Conservation (phyloP, 2,329 filamentous ascomycete species). For the Aspergillus floridensis region DNA sequence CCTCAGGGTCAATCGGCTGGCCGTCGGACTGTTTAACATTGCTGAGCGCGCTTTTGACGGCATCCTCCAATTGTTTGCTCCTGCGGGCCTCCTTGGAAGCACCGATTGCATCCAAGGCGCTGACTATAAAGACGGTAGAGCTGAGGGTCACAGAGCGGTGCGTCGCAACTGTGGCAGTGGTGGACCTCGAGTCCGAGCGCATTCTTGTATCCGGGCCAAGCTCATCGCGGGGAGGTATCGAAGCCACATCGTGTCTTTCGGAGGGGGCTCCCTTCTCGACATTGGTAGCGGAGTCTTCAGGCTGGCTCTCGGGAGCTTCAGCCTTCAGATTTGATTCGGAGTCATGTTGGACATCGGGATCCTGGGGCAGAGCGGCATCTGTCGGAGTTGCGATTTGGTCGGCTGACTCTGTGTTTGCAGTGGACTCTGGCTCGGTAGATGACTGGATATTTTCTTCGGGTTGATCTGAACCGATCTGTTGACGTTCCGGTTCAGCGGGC, state of each 20-base stretch:
- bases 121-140: slow-evolving; percentile 94
- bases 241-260: slow-evolving; percentile 17
- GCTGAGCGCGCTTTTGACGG: slow-evolving; percentile 74
- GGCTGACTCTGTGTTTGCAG: slow-evolving; percentile 21
- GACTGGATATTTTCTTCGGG: slow-evolving; percentile 9
- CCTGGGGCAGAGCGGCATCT: slow-evolving; percentile 25
- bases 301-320: slow-evolving; percentile 9
- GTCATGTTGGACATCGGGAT: slow-evolving; percentile 19
- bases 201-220: slow-evolving; percentile 36
- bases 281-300: slow-evolving; percentile 15
- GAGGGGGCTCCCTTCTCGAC: slow-evolving; percentile 14
- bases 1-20: slow-evolving; percentile 79
- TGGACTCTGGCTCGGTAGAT: slow-evolving; percentile 11
- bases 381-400: slow-evolving; percentile 27
- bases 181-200: slow-evolving; percentile 62
- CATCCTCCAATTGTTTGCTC: slow-evolving; percentile 78
- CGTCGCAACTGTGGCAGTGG: slow-evolving; percentile 51
- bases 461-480: slow-evolving; percentile 26
- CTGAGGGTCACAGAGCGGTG: slow-evolving; percentile 68
- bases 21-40: slow-evolving; percentile 84
- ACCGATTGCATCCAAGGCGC: slow-evolving; percentile 87
- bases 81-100: slow-evolving; percentile 86
- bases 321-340: slow-evolving; percentile 22
- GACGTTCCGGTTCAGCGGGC: slow-evolving; percentile 29
- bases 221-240: slow-evolving; percentile 25